These are phyloP conservation scores for Meira nashicola DNA, from an alignment of 1,284 basidiomycete species.

Conservation along the genomic window DNA sequence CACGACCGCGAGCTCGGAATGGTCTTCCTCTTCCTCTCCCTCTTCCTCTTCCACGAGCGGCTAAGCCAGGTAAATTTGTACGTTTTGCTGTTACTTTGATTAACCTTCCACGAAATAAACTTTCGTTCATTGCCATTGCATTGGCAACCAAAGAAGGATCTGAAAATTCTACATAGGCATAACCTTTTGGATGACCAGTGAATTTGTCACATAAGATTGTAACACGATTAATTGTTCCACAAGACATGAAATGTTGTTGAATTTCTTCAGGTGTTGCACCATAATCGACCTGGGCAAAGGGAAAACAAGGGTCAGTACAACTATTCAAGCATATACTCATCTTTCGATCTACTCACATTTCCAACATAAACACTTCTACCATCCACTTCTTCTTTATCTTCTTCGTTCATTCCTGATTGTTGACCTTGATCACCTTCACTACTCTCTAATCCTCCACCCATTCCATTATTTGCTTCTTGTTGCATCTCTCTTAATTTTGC, in stretches of 20 bases:
- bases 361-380: constrained; percentile 88
- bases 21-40: constrained; percentile 39
- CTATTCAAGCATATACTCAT: neutral
- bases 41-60: constrained; percentile 39
- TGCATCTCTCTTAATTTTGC: constrained; percentile 84
- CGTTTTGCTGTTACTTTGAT: constrained; percentile 68
- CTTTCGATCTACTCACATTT: constrained; percentile 69
- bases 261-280: constrained; percentile 96
- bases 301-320: too few species aligned
- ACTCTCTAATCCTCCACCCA: constrained; percentile 60
- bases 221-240: constrained; percentile 96
- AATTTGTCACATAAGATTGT: constrained; percentile 99
- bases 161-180: constrained; percentile 97
- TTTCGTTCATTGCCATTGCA: constrained; percentile 91
- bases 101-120: constrained; percentile 82
- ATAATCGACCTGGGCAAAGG: constrained; percentile 85
- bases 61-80: constrained; percentile 48
- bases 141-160: constrained; percentile 88
- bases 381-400: constrained; percentile 66
- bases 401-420: constrained; percentile 45
- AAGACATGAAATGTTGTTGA: constrained; percentile 93
- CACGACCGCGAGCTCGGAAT: constrained; percentile 17
- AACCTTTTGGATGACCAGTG: constrained; percentile 98
- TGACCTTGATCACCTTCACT: constrained; percentile 53
- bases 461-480: constrained; percentile 70